Percentiles rank a stretch among this genome's conserved stretches.
Conservation (phyloP, 2,329 filamentous ascomycete genomes). For the Arthrobotrys conoides region DNA sequence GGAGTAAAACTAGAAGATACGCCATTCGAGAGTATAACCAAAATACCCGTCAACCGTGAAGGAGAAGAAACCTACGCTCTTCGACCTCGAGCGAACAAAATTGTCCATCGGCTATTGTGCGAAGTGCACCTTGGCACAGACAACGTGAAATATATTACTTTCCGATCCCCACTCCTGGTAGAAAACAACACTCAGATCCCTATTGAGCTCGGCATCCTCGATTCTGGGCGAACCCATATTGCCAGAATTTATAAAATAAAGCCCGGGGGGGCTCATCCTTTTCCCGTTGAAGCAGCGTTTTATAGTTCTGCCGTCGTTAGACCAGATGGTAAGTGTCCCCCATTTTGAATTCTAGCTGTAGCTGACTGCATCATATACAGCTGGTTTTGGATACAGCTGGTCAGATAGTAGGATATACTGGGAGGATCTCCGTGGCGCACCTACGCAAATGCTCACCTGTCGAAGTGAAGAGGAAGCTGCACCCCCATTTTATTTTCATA, state of each 20-base stretch:
- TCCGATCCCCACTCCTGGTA: slow-evolving; percentile 89
- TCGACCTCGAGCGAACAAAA: slow-evolving; percentile 85
- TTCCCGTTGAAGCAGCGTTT: slow-evolving; percentile 91
- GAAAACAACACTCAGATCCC: slow-evolving; percentile 98
- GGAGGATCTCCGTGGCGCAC: slow-evolving; percentile 87
- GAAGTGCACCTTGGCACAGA: slow-evolving; percentile 92
- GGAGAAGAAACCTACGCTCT: slow-evolving; percentile 92
- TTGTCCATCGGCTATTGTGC: slow-evolving; percentile 90
- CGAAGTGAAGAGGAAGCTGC: slow-evolving; percentile 81
- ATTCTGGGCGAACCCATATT: slow-evolving; percentile 86
- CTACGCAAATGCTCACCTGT: slow-evolving; percentile 89
- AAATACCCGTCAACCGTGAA: slow-evolving; percentile 91
- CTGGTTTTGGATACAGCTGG: slow-evolving; percentile 97
- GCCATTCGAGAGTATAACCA: slow-evolving; percentile 90
- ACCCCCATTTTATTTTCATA: slow-evolving; percentile 94
- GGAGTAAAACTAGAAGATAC: slow-evolving; percentile 89
- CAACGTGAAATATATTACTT: slow-evolving; percentile 98
- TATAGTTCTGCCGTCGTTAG: slow-evolving; percentile 89
- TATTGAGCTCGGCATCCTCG: slow-evolving; percentile 91
- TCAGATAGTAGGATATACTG: slow-evolving; percentile 90
- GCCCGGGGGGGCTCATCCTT: slow-evolving; percentile 88
- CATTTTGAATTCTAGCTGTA: neutral
- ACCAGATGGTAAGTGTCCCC: slow-evolving; percentile 75
- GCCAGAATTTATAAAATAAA: slow-evolving; percentile 98
- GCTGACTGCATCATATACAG: slow-evolving; percentile 52